Conservation (phyloP, 2,329 filamentous ascomycete species). For the Alternaria sp. region DNA sequence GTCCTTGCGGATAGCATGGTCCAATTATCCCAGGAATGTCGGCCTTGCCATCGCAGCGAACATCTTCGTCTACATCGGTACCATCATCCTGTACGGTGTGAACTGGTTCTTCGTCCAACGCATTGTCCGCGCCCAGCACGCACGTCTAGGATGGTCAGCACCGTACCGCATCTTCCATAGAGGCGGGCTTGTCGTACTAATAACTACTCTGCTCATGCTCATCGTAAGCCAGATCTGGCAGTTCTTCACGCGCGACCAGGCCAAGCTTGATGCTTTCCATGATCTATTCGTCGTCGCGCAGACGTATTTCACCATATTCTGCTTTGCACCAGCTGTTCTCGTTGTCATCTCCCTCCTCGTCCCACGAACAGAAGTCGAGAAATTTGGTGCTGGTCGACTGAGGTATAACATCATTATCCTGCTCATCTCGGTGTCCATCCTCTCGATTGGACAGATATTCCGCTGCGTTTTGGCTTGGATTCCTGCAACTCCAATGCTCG, state of each 20-base stretch:
- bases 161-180: conserved; percentile 60
- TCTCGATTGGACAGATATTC: conserved; percentile 76
- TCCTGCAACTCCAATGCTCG: conserved; percentile 56
- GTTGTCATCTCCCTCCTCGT: conserved; percentile 59
- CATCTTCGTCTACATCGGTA: conserved; percentile 76
- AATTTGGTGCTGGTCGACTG: conserved; percentile 76
- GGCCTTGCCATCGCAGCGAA: conserved; percentile 65
- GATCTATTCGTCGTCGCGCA: conserved; percentile 70
- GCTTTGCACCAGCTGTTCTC: conserved; percentile 71
- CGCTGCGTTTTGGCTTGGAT: conserved; percentile 68
- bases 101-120: conserved; percentile 83
- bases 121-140: conserved; percentile 76
- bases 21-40: conserved; percentile 53
- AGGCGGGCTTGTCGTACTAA: conserved; percentile 63
- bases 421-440: conserved; percentile 61
- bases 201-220: conserved; percentile 69
- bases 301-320: conserved; percentile 70
- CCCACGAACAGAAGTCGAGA: conserved; percentile 54
- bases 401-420: conserved; percentile 73
- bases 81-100: conserved; percentile 78
- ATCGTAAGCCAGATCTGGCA: conserved; percentile 70
- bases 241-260: conserved; percentile 70
- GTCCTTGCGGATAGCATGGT: conserved; percentile 52
- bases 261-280: conserved; percentile 63
- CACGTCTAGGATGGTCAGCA: conserved; percentile 72